These are phyloP conservation scores for Cardiospermum halicacabum DNA, from an alignment of 345 rosid genomes.

Conservation along the genomic window DNA sequence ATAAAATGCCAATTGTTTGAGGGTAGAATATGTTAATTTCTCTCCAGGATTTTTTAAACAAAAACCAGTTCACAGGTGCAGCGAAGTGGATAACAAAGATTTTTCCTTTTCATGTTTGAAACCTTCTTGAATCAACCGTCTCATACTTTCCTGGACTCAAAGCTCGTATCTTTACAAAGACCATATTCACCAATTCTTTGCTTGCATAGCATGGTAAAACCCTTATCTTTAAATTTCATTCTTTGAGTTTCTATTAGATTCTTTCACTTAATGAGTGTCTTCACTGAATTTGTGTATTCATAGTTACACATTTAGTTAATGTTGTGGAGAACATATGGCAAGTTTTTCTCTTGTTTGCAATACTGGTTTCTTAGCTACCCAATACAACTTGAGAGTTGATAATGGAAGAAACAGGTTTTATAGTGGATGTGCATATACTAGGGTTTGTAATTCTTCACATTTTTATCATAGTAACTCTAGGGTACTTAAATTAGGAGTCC, in stretches of 20 bases:
- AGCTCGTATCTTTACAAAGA: not conserved
- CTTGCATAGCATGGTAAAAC: not conserved
- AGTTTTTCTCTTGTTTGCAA: constrained; percentile 48
- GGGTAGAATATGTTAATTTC: no score
- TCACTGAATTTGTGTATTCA: not conserved
- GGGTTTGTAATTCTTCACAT: constrained; percentile 24
- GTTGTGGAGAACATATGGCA: constrained; percentile 41
- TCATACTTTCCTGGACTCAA: not conserved
- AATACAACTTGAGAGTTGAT: constrained; percentile 20
- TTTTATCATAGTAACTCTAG: constrained; percentile 24
- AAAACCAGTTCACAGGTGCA: not conserved
- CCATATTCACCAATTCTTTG: not conserved
- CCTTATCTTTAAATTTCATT: not conserved
- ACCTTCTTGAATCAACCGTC: not conserved
- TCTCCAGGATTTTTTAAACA: no score
- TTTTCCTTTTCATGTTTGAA: not conserved
- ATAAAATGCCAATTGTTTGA: no score
- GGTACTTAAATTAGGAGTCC: constrained; percentile 24
- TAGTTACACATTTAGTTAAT: not conserved
- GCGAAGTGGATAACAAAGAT: no score
- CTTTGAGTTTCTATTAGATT: not conserved
- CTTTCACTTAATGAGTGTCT: not conserved
- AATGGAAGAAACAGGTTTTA: constrained; percentile 24
- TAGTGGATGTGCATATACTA: constrained; percentile 22
- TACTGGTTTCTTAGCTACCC: constrained; percentile 36